These are phyloP conservation scores for Hordeum marinum DNA, from an alignment of 176 grass and related monocot genomes.

Conservation along the genomic window DNA sequence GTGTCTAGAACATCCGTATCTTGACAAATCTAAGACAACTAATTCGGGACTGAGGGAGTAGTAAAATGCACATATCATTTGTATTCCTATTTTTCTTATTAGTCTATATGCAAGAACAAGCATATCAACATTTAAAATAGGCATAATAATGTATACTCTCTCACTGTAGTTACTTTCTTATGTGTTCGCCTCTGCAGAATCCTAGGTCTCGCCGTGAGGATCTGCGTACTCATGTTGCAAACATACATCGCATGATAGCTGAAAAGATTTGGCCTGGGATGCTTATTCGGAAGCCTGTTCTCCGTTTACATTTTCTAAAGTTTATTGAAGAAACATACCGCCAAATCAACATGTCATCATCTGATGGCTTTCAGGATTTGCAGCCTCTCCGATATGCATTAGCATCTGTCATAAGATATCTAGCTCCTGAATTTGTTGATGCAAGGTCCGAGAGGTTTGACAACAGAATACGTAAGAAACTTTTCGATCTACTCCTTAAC, in stretches of 20 bases:
- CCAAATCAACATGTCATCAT: slow-evolving; percentile 41
- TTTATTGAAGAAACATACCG: slow-evolving; percentile 94
- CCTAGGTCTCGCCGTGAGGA: slow-evolving; percentile 85
- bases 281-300: slow-evolving; percentile 73
- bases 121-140: not conserved
- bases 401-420: slow-evolving; percentile 79
- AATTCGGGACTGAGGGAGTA: not conserved
- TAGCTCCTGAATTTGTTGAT: slow-evolving; percentile 94
- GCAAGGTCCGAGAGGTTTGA: slow-evolving; percentile 85
- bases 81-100: slow-evolving; percentile 10
- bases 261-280: slow-evolving; percentile 96
- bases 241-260: slow-evolving; percentile 89
- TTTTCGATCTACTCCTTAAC: slow-evolving; percentile 81
- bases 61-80: slow-evolving; percentile 4
- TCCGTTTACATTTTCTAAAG: slow-evolving; percentile 71
- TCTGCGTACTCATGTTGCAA: slow-evolving; percentile 81
- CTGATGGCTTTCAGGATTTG: slow-evolving; percentile 80
- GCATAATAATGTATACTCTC: not conserved
- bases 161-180: slow-evolving; percentile 5
- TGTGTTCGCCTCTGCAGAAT: slow-evolving; percentile 65
- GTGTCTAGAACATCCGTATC: too few species aligned
- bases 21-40: too few species aligned
- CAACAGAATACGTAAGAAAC: slow-evolving; percentile 67
- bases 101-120: not conserved
- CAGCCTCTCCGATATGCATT: slow-evolving; percentile 90